Conservation (phyloP, 345 rosid genomes). For the Geranium rotundifolium region DNA sequence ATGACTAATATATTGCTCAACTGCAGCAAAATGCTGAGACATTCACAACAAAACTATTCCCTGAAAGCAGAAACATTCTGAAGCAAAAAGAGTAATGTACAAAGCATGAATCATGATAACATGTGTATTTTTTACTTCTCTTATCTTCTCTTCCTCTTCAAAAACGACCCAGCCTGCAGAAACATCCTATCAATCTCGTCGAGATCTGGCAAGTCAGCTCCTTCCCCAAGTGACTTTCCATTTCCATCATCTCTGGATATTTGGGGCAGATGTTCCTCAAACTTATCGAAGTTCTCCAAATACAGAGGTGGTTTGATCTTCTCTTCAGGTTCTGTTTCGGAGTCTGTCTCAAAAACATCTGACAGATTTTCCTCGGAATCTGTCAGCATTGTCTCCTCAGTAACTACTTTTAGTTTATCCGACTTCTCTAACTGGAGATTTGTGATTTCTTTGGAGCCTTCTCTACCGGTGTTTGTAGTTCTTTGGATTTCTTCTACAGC, state of each 20-base stretch:
- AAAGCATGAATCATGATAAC: too few relatives aligned
- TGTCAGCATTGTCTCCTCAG: conserved; percentile 30
- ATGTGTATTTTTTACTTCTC: not conserved
- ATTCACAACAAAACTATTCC: too few relatives aligned
- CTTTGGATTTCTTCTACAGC: conserved; percentile 16
- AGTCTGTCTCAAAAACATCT: conserved; percentile 78
- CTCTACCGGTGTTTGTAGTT: conserved; percentile 1
- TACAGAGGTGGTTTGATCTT: conserved; percentile 40
- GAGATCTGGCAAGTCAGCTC: conserved; percentile 36
- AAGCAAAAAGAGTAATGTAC: too few relatives aligned
- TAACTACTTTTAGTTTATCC: conserved; percentile 38
- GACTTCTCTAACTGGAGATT: conserved; percentile 19
- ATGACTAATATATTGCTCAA: too few relatives aligned
- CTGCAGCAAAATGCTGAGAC: too few relatives aligned
- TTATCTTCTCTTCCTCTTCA: conserved; percentile 49
- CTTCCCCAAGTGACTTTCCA: conserved; percentile 15
- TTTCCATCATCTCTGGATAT: conserved; percentile 21
- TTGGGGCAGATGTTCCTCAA: conserved; percentile 39
- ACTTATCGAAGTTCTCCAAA: conserved; percentile 62
- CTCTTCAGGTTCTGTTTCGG: conserved; percentile 42
- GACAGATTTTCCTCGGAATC: conserved; percentile 63
- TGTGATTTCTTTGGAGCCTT: conserved; percentile 11
- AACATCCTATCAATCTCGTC: conserved; percentile 81
- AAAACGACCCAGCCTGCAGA: conserved; percentile 65
- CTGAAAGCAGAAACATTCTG: too few relatives aligned